A percentile compares a stretch with the other conserved stretches of the same genome.
These are phyloP conservation scores for Lodderomyces parapsilosis DNA, from an alignment of 1,139 yeast genomes.

Conservation along the genomic window DNA sequence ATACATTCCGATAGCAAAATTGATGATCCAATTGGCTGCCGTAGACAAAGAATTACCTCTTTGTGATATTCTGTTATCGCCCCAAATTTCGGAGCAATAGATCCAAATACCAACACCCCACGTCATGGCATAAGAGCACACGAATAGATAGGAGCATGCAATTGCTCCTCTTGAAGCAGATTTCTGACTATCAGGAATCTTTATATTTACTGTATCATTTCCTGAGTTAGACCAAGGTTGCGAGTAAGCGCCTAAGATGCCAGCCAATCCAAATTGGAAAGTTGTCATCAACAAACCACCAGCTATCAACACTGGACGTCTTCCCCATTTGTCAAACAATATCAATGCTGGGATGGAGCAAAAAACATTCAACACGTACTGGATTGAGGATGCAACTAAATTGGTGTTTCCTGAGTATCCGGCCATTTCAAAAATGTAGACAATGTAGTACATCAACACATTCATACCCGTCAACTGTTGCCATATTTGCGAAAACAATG, in stretches of 20 bases:
- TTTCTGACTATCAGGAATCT: constrained; percentile 36
- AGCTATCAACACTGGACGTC: constrained; percentile 33
- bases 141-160: constrained; percentile 58
- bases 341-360: constrained; percentile 46
- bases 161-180: constrained; percentile 53
- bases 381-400: constrained; percentile 49
- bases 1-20: constrained; percentile 53
- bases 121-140: constrained; percentile 50
- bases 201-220: constrained; percentile 43
- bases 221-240: constrained; percentile 27
- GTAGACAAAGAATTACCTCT: constrained; percentile 55
- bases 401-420: constrained; percentile 47
- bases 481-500: constrained; percentile 54
- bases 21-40: constrained; percentile 52
- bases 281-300: constrained; percentile 37
- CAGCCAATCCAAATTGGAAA: constrained; percentile 35
- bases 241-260: constrained; percentile 47
- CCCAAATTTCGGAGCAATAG: constrained; percentile 57
- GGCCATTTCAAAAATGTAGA: constrained; percentile 58
- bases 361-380: constrained; percentile 47
- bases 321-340: constrained; percentile 35
- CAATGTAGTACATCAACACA: constrained; percentile 63
- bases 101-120: constrained; percentile 66
- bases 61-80: constrained; percentile 53
- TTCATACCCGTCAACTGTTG: constrained; percentile 71